phyloP scores from a whole-genome alignment of 495 filamentous ascomycete genomes.

The Neurospora sp. region DNA sequence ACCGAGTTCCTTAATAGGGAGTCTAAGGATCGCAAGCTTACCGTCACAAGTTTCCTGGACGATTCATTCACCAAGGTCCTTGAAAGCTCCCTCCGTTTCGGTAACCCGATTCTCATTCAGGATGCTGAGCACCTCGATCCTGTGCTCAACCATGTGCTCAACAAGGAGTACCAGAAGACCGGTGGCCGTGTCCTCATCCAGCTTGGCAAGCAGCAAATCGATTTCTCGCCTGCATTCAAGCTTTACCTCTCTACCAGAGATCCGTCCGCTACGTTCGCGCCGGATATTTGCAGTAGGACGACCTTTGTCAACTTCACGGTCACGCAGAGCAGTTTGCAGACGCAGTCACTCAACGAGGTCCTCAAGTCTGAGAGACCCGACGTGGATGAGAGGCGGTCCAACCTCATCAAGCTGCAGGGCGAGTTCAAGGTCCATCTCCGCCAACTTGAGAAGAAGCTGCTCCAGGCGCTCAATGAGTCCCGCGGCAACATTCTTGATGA shows the following conservation, averaged over 20 bases:
- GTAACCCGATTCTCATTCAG: slow-evolving; percentile 96
- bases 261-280: slow-evolving; percentile 92
- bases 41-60: slow-evolving; percentile 95
- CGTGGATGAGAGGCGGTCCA: slow-evolving; percentile 92
- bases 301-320: slow-evolving; percentile 99
- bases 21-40: slow-evolving; percentile 85
- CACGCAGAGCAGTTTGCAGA: slow-evolving; percentile 96
- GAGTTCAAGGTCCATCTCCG: slow-evolving; percentile 97
- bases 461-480: slow-evolving; percentile 94
- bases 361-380: slow-evolving; percentile 95
- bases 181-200: slow-evolving; percentile 97
- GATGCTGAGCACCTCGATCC: slow-evolving; percentile 96
- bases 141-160: slow-evolving; percentile 95
- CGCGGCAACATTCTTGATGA: slow-evolving; percentile 97
- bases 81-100: slow-evolving; percentile 92
- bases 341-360: slow-evolving; percentile 92
- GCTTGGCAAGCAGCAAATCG: slow-evolving; percentile 96
- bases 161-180: slow-evolving; percentile 99
- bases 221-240: slow-evolving; percentile 96
- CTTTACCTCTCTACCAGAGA: slow-evolving; percentile 92
- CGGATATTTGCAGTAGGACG: slow-evolving; percentile 94
- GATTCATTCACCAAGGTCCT: slow-evolving; percentile 97
- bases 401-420: slow-evolving; percentile 95
- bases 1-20: slow-evolving; percentile 92
- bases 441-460: slow-evolving; percentile 86